Evolutionary conservation across 2,329 filamentous ascomycete species (phyloP).

Genomic region (Arthrobotrys sinensis): DNA sequence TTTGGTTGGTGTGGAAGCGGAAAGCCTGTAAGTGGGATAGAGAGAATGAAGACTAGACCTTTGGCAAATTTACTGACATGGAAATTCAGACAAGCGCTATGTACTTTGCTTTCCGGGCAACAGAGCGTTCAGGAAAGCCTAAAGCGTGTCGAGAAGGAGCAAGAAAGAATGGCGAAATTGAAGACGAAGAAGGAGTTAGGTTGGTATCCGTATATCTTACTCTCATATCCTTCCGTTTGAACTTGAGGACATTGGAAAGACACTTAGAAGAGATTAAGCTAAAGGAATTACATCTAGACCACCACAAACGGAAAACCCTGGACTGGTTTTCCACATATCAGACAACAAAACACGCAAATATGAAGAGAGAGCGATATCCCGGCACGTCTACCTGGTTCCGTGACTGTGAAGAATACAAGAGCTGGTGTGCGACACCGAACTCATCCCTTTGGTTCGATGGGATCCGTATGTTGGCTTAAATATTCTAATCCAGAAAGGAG

Average conservation of each 20-base stretch:
- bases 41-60: too few relatives aligned
- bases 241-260: too few relatives aligned
- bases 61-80: background rate
- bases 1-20: conserved; percentile 1
- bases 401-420: conserved; percentile 35
- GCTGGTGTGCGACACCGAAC: conserved; percentile 14
- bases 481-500: too few relatives aligned
- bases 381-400: conserved; percentile 35
- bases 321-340: conserved; percentile 29
- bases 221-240: too few relatives aligned
- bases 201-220: background rate
- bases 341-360: conserved; percentile 15
- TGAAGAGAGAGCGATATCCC: conserved; percentile 12
- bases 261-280: too few relatives aligned
- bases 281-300: too few relatives aligned
- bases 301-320: background rate
- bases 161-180: background rate
- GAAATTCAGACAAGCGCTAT: too few relatives aligned
- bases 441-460: conserved; percentile 38
- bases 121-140: conserved; percentile 27
- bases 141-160: conserved; percentile 18
- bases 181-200: conserved; percentile 18
- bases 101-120: conserved; percentile 29
- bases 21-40: conserved; percentile 37
- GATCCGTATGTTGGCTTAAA: too few relatives aligned